Evolutionary conservation across 768 basidiomycete genomes (phyloP).

Genomic region (Boletus insuetus): DNA sequence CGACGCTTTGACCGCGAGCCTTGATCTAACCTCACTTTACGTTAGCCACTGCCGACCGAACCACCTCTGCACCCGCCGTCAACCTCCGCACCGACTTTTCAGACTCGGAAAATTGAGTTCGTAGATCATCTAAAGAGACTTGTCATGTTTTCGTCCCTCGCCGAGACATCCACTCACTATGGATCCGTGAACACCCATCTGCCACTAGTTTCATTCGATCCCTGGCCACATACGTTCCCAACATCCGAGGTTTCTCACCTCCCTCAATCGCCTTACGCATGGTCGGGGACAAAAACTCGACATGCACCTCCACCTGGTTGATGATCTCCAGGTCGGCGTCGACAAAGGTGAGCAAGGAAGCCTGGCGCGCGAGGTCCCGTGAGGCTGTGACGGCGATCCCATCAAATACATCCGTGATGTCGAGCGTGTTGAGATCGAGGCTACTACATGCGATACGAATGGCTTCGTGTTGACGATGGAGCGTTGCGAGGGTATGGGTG

Average conservation of each 20-base stretch:
- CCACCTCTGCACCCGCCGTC: conserved; percentile 55
- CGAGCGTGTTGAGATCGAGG: conserved; percentile 71
- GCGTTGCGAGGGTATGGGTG: conserved; percentile 45
- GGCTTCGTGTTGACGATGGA: conserved; percentile 68
- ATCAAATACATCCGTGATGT: conserved; percentile 69
- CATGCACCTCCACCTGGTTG: conserved; percentile 61
- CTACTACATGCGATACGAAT: conserved; percentile 69
- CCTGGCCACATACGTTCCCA: conserved; percentile 79
- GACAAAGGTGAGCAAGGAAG: conserved; percentile 56
- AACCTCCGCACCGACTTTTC: conserved; percentile 53
- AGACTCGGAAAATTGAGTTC: conserved; percentile 48
- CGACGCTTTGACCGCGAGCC: background rate
- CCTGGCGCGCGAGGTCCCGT: conserved; percentile 67
- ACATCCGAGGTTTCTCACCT: conserved; percentile 63
- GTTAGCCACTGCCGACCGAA: conserved; percentile 49
- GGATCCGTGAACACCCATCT: conserved; percentile 63
- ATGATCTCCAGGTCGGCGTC: conserved; percentile 74
- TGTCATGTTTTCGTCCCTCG: background rate
- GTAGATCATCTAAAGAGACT: conserved; percentile 53
- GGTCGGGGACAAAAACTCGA: conserved; percentile 68
- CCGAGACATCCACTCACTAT: conserved; percentile 46
- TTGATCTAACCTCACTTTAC: conserved; percentile 39
- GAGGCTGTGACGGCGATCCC: conserved; percentile 51
- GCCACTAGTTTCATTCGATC: conserved; percentile 80
- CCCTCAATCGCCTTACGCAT: conserved; percentile 69